Percentiles rank a stretch among this genome's conserved stretches.
Evolutionary conservation across 768 basidiomycete genomes (phyloP).

Genomic region (Panaeolus cyanescens): DNA sequence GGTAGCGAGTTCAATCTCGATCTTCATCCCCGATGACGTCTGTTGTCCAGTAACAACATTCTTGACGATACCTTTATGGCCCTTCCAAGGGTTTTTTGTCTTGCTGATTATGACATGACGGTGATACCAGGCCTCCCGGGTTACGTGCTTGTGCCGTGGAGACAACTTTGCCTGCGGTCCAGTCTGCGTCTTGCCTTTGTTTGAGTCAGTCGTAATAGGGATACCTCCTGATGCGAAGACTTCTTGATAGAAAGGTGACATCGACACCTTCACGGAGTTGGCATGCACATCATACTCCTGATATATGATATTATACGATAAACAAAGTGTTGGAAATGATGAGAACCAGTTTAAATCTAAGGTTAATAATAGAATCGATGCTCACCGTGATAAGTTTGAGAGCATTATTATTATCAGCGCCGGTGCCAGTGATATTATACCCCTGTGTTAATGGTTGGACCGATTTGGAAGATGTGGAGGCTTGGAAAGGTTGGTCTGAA

Average conservation of each 20-base stretch:
- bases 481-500: background rate
- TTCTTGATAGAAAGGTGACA: too few species aligned
- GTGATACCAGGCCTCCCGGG: background rate
- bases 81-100: constrained; percentile 6
- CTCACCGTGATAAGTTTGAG: too few species aligned
- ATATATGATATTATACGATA: too few species aligned
- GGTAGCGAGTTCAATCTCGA: constrained; percentile 4
- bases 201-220: background rate
- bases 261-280: too few species aligned
- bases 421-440: background rate
- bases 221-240: background rate
- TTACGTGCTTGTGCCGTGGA: background rate
- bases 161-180: background rate
- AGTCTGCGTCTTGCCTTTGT: background rate
- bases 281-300: too few species aligned
- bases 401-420: too few species aligned
- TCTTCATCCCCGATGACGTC: background rate
- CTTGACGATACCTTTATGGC: constrained; percentile 4
- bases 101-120: constrained; percentile 5
- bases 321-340: too few species aligned
- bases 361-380: too few species aligned
- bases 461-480: background rate
- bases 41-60: constrained; percentile 4
- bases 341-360: too few species aligned
- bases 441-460: constrained; percentile 4